A percentile compares a stretch with the other conserved stretches of the same genome.
phyloP scores from a whole-genome alignment of 1,284 basidiomycete species.

The Papiliotrema terrestris region DNA sequence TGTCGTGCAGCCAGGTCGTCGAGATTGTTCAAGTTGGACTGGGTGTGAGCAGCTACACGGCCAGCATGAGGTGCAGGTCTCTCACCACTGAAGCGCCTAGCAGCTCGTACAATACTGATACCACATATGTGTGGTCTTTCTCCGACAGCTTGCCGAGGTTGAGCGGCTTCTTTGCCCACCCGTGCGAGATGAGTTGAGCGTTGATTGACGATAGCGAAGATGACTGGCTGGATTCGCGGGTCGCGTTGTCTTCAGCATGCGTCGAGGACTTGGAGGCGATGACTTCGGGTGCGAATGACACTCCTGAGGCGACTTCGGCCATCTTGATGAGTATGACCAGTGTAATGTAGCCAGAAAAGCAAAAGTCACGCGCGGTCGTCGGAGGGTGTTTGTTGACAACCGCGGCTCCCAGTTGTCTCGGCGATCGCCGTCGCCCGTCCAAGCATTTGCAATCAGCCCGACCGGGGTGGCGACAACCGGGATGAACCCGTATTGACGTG shows the following conservation, averaged over 20 bases:
- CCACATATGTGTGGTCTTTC: constrained; percentile 61
- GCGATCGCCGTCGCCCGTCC: background rate
- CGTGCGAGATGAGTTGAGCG: constrained; percentile 72
- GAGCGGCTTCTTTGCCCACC: constrained; percentile 60
- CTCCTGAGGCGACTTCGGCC: background rate
- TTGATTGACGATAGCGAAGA: constrained; percentile 59
- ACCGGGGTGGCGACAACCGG: background rate
- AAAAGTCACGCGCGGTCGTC: constrained; percentile 9
- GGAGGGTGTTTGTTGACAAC: constrained; percentile 10
- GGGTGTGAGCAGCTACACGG: constrained; percentile 1
- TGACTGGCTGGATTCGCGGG: background rate
- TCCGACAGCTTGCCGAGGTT: constrained; percentile 60
- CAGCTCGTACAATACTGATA: constrained; percentile 73
- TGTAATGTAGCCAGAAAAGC: background rate
- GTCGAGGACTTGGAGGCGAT: too few species aligned
- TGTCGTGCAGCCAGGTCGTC: constrained; percentile 72
- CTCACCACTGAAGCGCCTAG: constrained; percentile 73
- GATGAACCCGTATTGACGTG: background rate
- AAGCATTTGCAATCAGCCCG: background rate
- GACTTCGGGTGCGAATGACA: background rate
- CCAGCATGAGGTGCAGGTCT: constrained; percentile 20
- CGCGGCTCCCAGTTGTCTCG: too few species aligned
- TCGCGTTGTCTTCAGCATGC: too few species aligned
- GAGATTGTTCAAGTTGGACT: constrained; percentile 74
- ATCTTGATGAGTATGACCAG: background rate